Base-by-base conservation (phyloP, 2,329 filamentous ascomycete genomes). In the Fusarium virguliforme region DNA sequence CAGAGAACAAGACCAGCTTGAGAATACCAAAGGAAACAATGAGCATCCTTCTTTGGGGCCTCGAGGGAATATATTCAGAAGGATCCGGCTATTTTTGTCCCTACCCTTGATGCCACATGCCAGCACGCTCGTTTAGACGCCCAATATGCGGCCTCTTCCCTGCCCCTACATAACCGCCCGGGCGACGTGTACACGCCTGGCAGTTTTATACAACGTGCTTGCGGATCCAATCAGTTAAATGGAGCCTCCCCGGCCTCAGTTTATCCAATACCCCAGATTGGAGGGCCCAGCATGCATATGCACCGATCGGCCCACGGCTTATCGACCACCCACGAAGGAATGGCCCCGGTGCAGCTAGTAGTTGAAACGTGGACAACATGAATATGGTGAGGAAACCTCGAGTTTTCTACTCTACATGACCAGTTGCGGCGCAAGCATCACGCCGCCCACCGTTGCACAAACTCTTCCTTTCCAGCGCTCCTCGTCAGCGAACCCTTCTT, bases 401-500 rank as follows among this genome's bases (percentile, higher is more conserved):
- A 18, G 18, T 18, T 18, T 18, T 18, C 18, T 18, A 18, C 18
- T 50, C 9, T 50, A 12, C 8, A 3, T 50, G 3, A 50, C 8
- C 4, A 3, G 4, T 6, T 18, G 10, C 30, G 43, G 30, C 32
- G 28, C 28, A 53, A 28, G 9, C 8, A 43, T 53, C 13, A 62
- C 22, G 41, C 34, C 4, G 68, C 72, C 81, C 81, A 83, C n/a
- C 81, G 71, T 26, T 76, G 65, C 4, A 82, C 56, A 61, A 90
- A 78, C 50, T 87, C 83, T 6, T 87, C 85, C 64, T 81, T 83
- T 74, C 83, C 85, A n/a, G 81, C 78, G 65, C 85, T 87, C 68
- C 77, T 83, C 1, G 74, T 79, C 28, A 77, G 72, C 43, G 15
- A 48, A 6, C 81, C 74, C 35, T 77, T 79, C 48, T 79, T 80